Evolutionary conservation across 345 rosid genomes (phyloP).

Genomic region (Cardiospermum halicacabum): DNA sequence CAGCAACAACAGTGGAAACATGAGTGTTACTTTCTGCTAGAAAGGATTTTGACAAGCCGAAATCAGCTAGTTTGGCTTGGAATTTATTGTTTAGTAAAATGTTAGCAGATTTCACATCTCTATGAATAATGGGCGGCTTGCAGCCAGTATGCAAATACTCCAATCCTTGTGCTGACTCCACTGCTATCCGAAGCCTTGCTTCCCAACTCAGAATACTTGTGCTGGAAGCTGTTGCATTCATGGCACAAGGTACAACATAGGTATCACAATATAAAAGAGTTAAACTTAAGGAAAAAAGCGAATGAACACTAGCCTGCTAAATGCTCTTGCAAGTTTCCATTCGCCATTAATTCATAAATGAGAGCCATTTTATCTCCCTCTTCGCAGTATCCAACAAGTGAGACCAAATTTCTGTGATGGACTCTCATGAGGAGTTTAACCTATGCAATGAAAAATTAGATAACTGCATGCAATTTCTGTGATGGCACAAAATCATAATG

Average conservation of each 20-base stretch:
- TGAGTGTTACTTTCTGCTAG: conserved; percentile 11
- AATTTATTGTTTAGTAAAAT: conserved; percentile 23
- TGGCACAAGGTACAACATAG: no score
- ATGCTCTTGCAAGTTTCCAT: conserved; percentile 16
- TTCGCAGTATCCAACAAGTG: conserved; percentile 20
- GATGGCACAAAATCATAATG: not conserved
- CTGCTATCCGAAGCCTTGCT: conserved; percentile 38
- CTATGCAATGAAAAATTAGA: not conserved
- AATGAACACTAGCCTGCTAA: conserved; percentile 6
- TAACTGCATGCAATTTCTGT: not conserved
- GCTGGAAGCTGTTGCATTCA: not conserved
- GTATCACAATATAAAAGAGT: no score
- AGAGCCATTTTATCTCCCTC: conserved; percentile 9
- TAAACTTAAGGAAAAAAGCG: not conserved
- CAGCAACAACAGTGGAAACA: conserved; percentile 20
- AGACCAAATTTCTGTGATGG: conserved; percentile 20
- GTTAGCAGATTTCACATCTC: conserved; percentile 32
- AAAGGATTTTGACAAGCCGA: conserved; percentile 26
- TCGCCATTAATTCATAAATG: conserved; percentile 15
- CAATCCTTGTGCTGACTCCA: conserved; percentile 48
- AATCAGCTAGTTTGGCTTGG: conserved; percentile 33
- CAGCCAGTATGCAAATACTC: conserved; percentile 33
- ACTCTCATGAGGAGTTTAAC: conserved; percentile 5
- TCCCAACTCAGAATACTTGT: conserved; percentile 17
- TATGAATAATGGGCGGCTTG: conserved; percentile 33